Evolutionary conservation across 1,284 basidiomycete genomes (phyloP), one percentile per base, ranked within the genome.

Genomic region (Apiotrichum laibachii): DNA sequence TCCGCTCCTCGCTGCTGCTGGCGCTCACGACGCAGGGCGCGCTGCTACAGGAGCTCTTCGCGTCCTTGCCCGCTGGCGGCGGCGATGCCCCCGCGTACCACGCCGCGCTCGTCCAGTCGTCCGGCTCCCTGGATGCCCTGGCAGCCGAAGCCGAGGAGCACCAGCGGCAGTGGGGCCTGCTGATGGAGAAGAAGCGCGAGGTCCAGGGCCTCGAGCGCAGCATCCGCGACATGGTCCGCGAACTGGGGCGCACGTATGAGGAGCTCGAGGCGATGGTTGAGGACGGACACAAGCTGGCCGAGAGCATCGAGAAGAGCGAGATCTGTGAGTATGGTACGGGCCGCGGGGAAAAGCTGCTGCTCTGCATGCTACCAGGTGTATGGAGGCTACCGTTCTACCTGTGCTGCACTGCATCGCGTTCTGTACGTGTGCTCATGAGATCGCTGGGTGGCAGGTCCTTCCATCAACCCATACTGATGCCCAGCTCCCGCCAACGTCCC

Each of bases 1-100:
- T 64, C 21, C 71, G 70, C 37, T 57, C 65, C 21, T 55, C 64
- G 2, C 68, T 76, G 22, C 65, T 76, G 3, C 61, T 66, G 26
- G 73, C 74, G 49, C 64, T 76, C 15, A 62, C 68, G 15, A 67
- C 68, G 12, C 75, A 76, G 57, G 59, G 63, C n/a, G 48, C 66
- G 16, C 65, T 72, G 42, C 66, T 76, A 39, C 63, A 57, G 34
- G 65, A 72, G 42, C 66, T 76, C 39, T 75, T 76, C 66, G 26
- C 56, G n/a, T 47, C 52, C 9, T 61, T 66, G 40, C 61, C 60
- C 9, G 52, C 63, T 2, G 50, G 55, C 19, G 40, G 54, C 33
- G 33, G 34, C 33, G 53, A 50, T 13, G 53, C 58, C 45, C 60
- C 60, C 2, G 57, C 55, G 6, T 57, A 69, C 7, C 66, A 72